Base-by-base conservation (phyloP, 148 eudicot genomes). In the Chenopodium formosanum region DNA sequence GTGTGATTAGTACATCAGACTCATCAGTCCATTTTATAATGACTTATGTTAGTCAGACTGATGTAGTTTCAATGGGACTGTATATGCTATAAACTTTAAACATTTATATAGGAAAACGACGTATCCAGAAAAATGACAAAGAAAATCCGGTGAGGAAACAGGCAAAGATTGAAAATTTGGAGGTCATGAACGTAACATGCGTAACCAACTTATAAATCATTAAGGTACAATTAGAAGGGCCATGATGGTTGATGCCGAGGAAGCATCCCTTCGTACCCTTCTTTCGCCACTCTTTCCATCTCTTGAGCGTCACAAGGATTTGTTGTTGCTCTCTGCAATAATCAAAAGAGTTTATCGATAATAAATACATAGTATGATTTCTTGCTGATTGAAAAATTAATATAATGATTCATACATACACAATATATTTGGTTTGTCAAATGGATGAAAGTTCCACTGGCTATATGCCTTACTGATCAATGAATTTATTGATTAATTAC, bases 291-390 rank as follows among this genome's bases (percentile, higher is more conserved):
- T 86, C 84, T 88, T 73, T 88, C 90, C 82, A 86, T 84, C 79
- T 80, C 88, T 50, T 82, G 87, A 56, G 82, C 88, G 70, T 90
- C 93, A 85, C 50, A 75, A 53, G 88, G 83, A 79, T 73, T 90
- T 80, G 85, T 90, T 82, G 88, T 31, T 53, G 82, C 84, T 73
- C 88, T 90, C 97, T 93, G 90, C 87, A 72, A 31, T 29, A 73
- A 78, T 71, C 46, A 68, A 2, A 66, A 72, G 20, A 10, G 1
- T 50, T 50, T 2, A 11, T 0, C 2, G 10, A 13, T 2, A 1
- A 13, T 11, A 50, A 50, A 12, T 50, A 10, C 40, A 34, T 34
- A 48, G 52, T 48, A 50, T 50, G 14, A 50, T 2, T 50, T 40
- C 1, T 2, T 73, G 16, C 14, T 40, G 11, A 10, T 73, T 9